phyloP scores from a whole-genome alignment of 2,329 filamentous ascomycete species.

The Pyricularia sp. region DNA sequence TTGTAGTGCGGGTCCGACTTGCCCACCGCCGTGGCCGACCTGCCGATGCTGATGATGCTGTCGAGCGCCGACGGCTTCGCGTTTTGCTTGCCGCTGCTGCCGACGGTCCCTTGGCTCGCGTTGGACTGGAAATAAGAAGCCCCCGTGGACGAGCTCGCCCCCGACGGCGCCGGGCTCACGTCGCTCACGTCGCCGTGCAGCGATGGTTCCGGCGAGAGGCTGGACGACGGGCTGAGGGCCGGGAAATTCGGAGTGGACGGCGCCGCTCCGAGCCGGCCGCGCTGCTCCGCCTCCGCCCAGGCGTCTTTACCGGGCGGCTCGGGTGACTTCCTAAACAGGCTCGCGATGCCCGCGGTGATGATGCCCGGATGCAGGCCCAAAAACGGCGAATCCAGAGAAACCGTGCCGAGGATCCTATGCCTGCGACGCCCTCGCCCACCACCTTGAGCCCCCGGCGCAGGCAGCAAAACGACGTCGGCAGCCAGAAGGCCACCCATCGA shows the following conservation, averaged over 20 bases:
- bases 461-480: constrained; percentile 63
- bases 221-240: constrained; percentile 5
- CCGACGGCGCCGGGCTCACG: constrained; percentile 11
- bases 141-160: constrained; percentile 6
- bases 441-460: not conserved
- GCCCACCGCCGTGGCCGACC: constrained; percentile 1
- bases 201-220: constrained; percentile 11
- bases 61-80: constrained; percentile 1
- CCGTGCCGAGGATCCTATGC: constrained; percentile 65
- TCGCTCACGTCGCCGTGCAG: constrained; percentile 13
- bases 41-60: constrained; percentile 9
- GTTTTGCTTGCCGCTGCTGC: not conserved
- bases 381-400: constrained; percentile 78
- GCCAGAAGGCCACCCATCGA: constrained; percentile 80
- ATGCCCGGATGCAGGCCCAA: constrained; percentile 83
- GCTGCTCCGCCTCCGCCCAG: constrained; percentile 6
- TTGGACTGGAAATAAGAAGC: constrained; percentile 1
- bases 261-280: not conserved
- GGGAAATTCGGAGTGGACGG: not conserved
- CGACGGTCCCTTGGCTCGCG: not conserved
- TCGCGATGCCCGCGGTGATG: constrained; percentile 66
- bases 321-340: constrained; percentile 49
- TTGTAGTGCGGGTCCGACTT: constrained; percentile 55
- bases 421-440: constrained; percentile 29
- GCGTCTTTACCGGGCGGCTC: constrained; percentile 13